Conservation (phyloP, 2,329 filamentous ascomycete genomes). For the Alternaria burnsii region DNA sequence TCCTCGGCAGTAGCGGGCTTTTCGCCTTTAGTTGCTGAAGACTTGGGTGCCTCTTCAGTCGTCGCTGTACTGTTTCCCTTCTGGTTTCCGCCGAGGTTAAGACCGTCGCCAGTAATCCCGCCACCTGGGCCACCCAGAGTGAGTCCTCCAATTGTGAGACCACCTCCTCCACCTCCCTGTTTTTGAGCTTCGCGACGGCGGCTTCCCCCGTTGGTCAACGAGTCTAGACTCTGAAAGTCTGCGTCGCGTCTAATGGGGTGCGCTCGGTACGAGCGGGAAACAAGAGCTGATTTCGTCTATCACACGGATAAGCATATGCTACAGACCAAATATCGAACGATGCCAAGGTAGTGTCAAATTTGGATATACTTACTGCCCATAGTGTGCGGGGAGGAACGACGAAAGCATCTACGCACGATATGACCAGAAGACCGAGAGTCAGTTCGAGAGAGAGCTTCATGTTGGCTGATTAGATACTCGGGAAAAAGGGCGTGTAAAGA, state of each 20-base stretch:
- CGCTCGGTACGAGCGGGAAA: conserved; percentile 23
- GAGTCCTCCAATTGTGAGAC: conserved; percentile 39
- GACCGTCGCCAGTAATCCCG: conserved; percentile 35
- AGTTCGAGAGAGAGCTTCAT: conserved; percentile 38
- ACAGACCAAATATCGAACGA: not conserved
- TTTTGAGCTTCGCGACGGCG: conserved; percentile 18
- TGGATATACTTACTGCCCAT: conserved; percentile 32
- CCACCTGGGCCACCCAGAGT: conserved; percentile 43
- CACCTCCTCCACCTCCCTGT: conserved; percentile 22
- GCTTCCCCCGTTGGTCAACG: not conserved
- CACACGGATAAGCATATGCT: conserved; percentile 1
- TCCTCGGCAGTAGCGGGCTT: conserved; percentile 1
- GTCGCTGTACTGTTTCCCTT: conserved; percentile 17
- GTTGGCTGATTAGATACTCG: conserved; percentile 9
- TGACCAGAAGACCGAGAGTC: conserved; percentile 29
- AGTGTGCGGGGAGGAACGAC: conserved; percentile 25
- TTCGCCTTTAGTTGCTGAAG: conserved; percentile 13
- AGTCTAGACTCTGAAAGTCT: conserved; percentile 1
- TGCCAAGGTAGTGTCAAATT: not conserved
- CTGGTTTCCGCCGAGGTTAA: conserved; percentile 29
- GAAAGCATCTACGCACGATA: conserved; percentile 33
- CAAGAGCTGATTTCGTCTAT: conserved; percentile 20
- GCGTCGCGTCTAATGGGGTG: conserved; percentile 19
- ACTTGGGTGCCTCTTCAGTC: conserved; percentile 11
- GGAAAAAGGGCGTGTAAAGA: conserved; percentile 1